Evolutionary conservation across 495 filamentous ascomycete species (phyloP).

Genomic region (Cercophora scortea): DNA sequence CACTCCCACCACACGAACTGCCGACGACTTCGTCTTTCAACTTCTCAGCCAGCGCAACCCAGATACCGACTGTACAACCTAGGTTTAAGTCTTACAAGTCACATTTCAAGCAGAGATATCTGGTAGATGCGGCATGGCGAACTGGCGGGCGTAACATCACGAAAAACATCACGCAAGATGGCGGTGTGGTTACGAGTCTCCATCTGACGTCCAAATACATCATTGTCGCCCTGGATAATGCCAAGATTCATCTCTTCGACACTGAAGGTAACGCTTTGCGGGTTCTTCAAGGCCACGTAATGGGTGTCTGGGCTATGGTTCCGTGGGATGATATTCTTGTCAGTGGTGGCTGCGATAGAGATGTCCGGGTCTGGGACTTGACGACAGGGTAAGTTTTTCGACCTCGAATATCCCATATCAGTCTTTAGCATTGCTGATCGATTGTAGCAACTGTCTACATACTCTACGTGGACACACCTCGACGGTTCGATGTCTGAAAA

Average conservation of each 20-base stretch:
- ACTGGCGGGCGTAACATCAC: slow-evolving; percentile 72
- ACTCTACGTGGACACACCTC: slow-evolving; percentile 90
- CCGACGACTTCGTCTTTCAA: slow-evolving; percentile 24
- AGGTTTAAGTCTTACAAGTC: slow-evolving; percentile 70
- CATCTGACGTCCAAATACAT: slow-evolving; percentile 95
- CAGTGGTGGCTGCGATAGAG: slow-evolving; percentile 92
- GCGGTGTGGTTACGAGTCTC: slow-evolving; percentile 91
- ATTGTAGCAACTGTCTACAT: slow-evolving; percentile 57
- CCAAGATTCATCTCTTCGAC: slow-evolving; percentile 97
- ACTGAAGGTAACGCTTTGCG: slow-evolving; percentile 79
- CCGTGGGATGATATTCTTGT: slow-evolving; percentile 95
- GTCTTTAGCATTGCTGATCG: slow-evolving; percentile 10
- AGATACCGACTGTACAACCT: slow-evolving; percentile 22
- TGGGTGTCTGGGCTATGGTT: slow-evolving; percentile 99
- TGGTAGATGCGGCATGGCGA: slow-evolving; percentile 95
- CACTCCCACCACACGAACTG: slow-evolving; percentile 20
- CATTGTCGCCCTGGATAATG: slow-evolving; percentile 94
- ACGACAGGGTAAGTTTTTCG: slow-evolving; percentile 66
- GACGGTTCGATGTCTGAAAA: slow-evolving; percentile 94
- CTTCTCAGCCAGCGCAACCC: slow-evolving; percentile 26
- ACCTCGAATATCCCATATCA: background rate
- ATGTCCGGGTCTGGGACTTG: slow-evolving; percentile 97
- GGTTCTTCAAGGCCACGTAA: slow-evolving; percentile 89
- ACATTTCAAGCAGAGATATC: slow-evolving; percentile 94
- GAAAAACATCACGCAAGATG: slow-evolving; percentile 85